Base-by-base conservation (phyloP, 2,329 filamentous ascomycete species). In the Dactylellina leptospora region DNA sequence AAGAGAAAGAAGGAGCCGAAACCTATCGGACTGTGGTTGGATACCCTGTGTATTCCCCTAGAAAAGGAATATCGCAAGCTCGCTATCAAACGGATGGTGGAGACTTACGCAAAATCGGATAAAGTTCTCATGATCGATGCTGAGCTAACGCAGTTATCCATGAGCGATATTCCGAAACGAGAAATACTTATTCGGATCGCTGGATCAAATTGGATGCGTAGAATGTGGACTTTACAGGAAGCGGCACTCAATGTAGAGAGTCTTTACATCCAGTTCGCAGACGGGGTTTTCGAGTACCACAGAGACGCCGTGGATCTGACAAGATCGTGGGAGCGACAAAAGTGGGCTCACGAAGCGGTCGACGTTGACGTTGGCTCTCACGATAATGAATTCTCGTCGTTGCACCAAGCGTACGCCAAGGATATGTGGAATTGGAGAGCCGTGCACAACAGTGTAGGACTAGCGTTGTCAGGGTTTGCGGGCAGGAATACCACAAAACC, bases 191-290 rank as follows among this genome's bases (percentile, higher is more conserved):
- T 71, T 11, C 69, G 74, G 2, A 73, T 75, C 13, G 54, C 68
- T 2, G 56, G 61, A 6, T 74, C 74, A 13, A 68, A 60, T 40
- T 75, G 74, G 74, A 74, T 75, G 56, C 54, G 69, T 20, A 53
- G 74, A 30, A 59, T 75, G 30, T 75, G 74, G 74, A 75, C 74
- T 2, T 53, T 75, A 25, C 74, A 75, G 25, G 74, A 75, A 47
- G 74, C 73, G 13, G 73, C 74, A 27, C 33, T 75, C 13, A 68
- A 70, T 36, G 47, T 62, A 11, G 48, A 62, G 13, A 54, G 56
- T 20, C 30, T 70, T 10, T 62, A 62, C 44, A 23, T 70, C 16
- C 64, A 70, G 28, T 70, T 70, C 30, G 64, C 55, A 5, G 64
- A 62, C 28, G 64, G 58, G 3, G 55, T 62, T 20, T 44, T 70